Percentiles rank a stretch among this genome's conserved stretches.
These are phyloP conservation scores for Cudoniella acicularis DNA, from an alignment of 495 filamentous ascomycete species.

Conservation along the genomic window DNA sequence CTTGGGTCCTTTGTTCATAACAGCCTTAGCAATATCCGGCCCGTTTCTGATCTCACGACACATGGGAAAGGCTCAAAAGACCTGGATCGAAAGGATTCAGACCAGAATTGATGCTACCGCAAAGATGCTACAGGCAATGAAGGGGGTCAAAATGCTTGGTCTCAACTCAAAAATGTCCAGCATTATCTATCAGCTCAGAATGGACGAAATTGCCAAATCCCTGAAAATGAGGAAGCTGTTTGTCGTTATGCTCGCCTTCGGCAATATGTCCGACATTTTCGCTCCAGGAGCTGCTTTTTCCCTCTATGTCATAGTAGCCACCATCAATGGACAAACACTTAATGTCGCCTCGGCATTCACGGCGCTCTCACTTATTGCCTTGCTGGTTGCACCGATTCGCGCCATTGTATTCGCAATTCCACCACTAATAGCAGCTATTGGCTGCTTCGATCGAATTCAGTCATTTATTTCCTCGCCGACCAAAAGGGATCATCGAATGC, in stretches of 20 bases:
- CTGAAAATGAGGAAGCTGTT: conserved; percentile 30
- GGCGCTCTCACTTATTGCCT: conserved; percentile 14
- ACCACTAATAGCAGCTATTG: conserved; percentile 18
- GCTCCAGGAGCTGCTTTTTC: too few species aligned
- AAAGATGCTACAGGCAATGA: conserved; percentile 32
- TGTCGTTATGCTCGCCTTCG: too few species aligned
- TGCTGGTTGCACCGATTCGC: conserved; percentile 28
- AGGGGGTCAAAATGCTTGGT: conserved; percentile 36
- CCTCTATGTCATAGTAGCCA: too few species aligned
- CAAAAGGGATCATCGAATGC: background rate
- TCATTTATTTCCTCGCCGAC: conserved; percentile 15
- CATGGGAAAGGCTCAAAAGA: conserved; percentile 32
- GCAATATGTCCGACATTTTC: too few species aligned
- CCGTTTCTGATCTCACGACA: conserved; percentile 8
- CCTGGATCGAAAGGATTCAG: conserved; percentile 42
- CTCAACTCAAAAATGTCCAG: conserved; percentile 18
- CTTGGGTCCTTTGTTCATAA: background rate
- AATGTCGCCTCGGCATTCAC: too few species aligned
- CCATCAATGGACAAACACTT: too few species aligned
- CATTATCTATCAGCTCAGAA: conserved; percentile 21
- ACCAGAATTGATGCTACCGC: conserved; percentile 35
- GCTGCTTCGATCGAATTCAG: conserved; percentile 32
- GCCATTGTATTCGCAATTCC: conserved; percentile 28
- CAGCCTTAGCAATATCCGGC: conserved; percentile 4
- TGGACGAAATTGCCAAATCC: conserved; percentile 23